Base-by-base conservation (phyloP, 1,284 basidiomycete genomes). In the Wolfiporia cocos region DNA sequence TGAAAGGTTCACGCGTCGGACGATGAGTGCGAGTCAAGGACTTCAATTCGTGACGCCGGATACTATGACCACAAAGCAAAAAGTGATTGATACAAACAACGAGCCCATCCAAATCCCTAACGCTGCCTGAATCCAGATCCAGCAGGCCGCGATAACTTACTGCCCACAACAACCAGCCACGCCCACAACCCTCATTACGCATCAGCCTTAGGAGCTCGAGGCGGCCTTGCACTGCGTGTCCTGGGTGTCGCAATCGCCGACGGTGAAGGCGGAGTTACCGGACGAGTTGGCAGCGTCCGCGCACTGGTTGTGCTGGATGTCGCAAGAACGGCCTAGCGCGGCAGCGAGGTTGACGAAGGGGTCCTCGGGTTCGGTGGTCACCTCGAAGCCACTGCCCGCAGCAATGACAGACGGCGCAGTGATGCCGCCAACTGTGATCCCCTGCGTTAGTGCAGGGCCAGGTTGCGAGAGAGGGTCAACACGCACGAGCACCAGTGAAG, bases 241-340 rank as follows among this genome's bases (percentile, higher is more conserved):
- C 59, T 78, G 76, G 36, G 55, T 47, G 42, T 73, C 71, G 56
- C 77, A 78, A 42, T 74, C 70, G 6, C 59, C 54, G 41, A 77
- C 76, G 26, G 67, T 65, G 49, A 79, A 57, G 24, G 62, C 66
- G 34, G 57, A 59, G 52, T 65, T 61, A 20, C 63, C 64, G 15
- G 59, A 59, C 37, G 58, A 44, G 51, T 69, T 69, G 48, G 61
- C 58, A 11, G 57, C 55, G 52, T 62, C 53, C 24, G 60, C 58
- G 49, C 60, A 80, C 47, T 64, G 39, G 62, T 78, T 78, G 57
- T 78, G 67, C 61, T 78, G 76, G 29, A 78, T 69, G 49, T 78
- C 75, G 61, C 79, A 81, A 5, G 74, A 76, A 36, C 78, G 72
- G 7, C 65, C 66, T 41, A 81, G 65, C 9, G 78, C 78, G 43